Base-by-base conservation (phyloP, 148 eudicot genomes). In the Cornus controversa region DNA sequence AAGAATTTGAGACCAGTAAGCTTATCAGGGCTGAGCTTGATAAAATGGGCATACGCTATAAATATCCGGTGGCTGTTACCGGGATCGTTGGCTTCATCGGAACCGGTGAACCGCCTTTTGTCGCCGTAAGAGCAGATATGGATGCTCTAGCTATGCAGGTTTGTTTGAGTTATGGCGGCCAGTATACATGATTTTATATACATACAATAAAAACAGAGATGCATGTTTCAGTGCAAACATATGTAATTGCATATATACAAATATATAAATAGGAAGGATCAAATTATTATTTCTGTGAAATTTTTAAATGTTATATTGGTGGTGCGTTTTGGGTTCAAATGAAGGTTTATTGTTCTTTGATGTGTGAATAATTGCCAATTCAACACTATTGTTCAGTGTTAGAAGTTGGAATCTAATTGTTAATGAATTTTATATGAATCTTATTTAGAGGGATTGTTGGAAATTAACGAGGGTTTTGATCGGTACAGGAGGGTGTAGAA, bases 121-220 rank as follows among this genome's bases (percentile, higher is more conserved):
- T 88, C 29, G 87, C 91, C 63, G 28, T 88, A 8, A 84, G 91
- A 76, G 89, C 91, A 42, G 91, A 88, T 82, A 88, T 88, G 91
- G 91, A 88, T 84, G 91, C 91, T 74, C 72, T 88, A 37, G 80
- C 91, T 62, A 80, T 88, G 78, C 79, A 88, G 89, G 91, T 78
- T 50, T n/a, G 26, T 69, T 24, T 66, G 53, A 50, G 20, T 50
- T 15, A 16, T 50, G 4, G 18, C 4, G 13, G 57, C 45, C 6
- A 40, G 7, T 40, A 9, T 40, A 40, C 6, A 40, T 50, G 4
- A 8, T 45, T 45, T 7, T 45, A 45, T 10, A 45, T 11, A 45
- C 50, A n/a, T n/a, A 45, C 50, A 45, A 45, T n/a, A n/a, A n/a
- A n/a, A n/a, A n/a, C n/a, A n/a, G n/a, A n/a, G n/a, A n/a, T n/a